Conservation (phyloP, 495 filamentous ascomycete genomes). For the Ascodesmis nigricans region DNA sequence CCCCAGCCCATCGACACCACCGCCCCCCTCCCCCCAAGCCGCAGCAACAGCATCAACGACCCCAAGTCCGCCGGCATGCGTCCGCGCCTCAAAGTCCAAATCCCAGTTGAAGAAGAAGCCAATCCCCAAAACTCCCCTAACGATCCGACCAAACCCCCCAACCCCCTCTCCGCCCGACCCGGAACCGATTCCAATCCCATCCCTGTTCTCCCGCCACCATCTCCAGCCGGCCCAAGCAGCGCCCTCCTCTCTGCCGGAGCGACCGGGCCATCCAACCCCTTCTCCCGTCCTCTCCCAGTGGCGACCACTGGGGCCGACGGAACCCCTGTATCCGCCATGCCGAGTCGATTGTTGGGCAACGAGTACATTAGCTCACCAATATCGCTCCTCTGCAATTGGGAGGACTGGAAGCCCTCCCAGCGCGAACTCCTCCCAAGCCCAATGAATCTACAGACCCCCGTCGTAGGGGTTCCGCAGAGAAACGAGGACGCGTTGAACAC, state of each 20-base stretch:
- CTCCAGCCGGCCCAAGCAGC: slow-evolving; percentile 47
- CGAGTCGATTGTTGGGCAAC: slow-evolving; percentile 77
- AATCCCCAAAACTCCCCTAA: slow-evolving; percentile 55
- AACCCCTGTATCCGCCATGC: slow-evolving; percentile 92
- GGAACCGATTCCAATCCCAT: slow-evolving; percentile 39
- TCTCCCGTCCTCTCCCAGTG: slow-evolving; percentile 57
- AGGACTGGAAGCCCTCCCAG: slow-evolving; percentile 14
- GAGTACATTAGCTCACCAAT: slow-evolving; percentile 24
- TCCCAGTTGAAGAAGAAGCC: slow-evolving; percentile 72
- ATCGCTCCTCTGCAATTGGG: neutral
- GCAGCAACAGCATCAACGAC: slow-evolving; percentile 40
- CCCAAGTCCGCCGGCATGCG: slow-evolving; percentile 39
- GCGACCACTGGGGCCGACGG: slow-evolving; percentile 47
- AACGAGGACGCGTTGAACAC: slow-evolving; percentile 20
- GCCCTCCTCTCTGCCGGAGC: slow-evolving; percentile 78
- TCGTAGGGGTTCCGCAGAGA: slow-evolving; percentile 30
- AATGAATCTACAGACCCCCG: slow-evolving; percentile 73
- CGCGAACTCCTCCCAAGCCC: slow-evolving; percentile 71
- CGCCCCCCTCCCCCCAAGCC: slow-evolving; percentile 38
- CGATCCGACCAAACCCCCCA: slow-evolving; percentile 39
- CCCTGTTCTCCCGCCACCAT: slow-evolving; percentile 81
- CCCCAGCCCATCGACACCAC: slow-evolving; percentile 1
- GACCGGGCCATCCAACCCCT: slow-evolving; percentile 82
- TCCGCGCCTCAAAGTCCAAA: slow-evolving; percentile 76
- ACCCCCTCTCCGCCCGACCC: slow-evolving; percentile 27